Evolutionary conservation across 2,329 filamentous ascomycete genomes (phyloP).

Genomic region (Penicillium nordicum): DNA sequence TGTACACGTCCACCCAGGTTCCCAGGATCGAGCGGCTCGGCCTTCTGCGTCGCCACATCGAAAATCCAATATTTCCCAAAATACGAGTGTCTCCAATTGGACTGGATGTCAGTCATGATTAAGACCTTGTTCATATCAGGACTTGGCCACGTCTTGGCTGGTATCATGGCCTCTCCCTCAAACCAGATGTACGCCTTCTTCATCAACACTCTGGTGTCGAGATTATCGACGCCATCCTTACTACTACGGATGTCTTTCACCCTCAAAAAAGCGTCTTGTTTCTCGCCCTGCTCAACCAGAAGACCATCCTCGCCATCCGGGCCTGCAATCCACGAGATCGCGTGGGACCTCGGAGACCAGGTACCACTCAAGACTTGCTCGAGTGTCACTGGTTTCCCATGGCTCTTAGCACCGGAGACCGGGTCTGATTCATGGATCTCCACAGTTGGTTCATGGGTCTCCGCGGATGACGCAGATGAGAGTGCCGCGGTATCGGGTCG

Average conservation of each 20-base stretch:
- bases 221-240: slow-evolving; percentile 44
- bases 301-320: slow-evolving; percentile 67
- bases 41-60: slow-evolving; percentile 76
- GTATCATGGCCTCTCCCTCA: slow-evolving; percentile 53
- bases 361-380: slow-evolving; percentile 40
- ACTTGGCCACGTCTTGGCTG: slow-evolving; percentile 68
- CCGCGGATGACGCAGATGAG: slow-evolving; percentile 19
- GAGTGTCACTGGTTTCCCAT: slow-evolving; percentile 43
- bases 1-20: slow-evolving; percentile 67
- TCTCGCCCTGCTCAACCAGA: slow-evolving; percentile 66
- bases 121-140: slow-evolving; percentile 82
- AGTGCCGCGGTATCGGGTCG: slow-evolving; percentile 32
- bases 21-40: slow-evolving; percentile 70
- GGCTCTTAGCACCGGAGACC: slow-evolving; percentile 31
- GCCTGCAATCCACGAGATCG: slow-evolving; percentile 48
- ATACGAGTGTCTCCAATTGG: slow-evolving; percentile 87
- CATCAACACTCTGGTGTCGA: slow-evolving; percentile 69
- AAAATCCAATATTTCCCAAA: slow-evolving; percentile 88
- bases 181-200: slow-evolving; percentile 62
- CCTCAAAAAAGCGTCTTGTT: slow-evolving; percentile 67
- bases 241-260: slow-evolving; percentile 77
- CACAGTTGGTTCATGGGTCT: slow-evolving; percentile 26
- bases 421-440: slow-evolving; percentile 31
- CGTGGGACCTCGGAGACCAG: slow-evolving; percentile 39
- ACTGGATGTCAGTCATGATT: slow-evolving; percentile 66